A percentile compares a stretch with the other conserved stretches of the same genome.
Evolutionary conservation across 2,329 filamentous ascomycete species (phyloP).

Genomic region (Gnomoniopsis sp.): DNA sequence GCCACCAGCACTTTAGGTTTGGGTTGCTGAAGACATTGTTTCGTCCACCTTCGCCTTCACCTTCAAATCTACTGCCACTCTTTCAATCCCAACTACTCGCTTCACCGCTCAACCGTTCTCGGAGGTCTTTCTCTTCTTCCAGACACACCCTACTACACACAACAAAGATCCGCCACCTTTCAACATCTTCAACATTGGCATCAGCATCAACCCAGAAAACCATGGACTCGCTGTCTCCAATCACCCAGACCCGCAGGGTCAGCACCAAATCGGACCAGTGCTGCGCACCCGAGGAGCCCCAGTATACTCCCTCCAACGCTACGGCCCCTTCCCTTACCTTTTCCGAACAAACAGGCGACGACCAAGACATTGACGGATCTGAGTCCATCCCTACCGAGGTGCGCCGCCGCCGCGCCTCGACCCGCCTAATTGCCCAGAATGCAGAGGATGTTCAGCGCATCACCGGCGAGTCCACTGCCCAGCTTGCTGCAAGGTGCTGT

Average conservation of each 20-base stretch:
- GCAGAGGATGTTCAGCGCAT: constrained; percentile 60
- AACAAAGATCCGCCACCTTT: constrained; percentile 5
- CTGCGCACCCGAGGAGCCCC: constrained; percentile 38
- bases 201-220: constrained; percentile 21
- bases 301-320: constrained; percentile 32
- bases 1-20: too few relatives aligned
- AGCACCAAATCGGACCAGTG: constrained; percentile 28
- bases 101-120: background rate
- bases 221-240: constrained; percentile 33
- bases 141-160: background rate
- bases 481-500: constrained; percentile 61
- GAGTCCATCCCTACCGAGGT: constrained; percentile 39
- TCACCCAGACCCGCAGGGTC: constrained; percentile 30
- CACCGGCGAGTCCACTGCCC: constrained; percentile 60
- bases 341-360: constrained; percentile 55
- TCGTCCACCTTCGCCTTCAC: background rate
- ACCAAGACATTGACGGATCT: constrained; percentile 44
- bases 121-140: background rate
- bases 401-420: constrained; percentile 63
- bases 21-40: too few relatives aligned
- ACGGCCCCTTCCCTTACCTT: constrained; percentile 60
- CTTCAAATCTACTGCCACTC: background rate
- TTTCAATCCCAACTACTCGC: too few relatives aligned
- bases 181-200: constrained; percentile 28
- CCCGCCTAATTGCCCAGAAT: constrained; percentile 62